phyloP scores from a whole-genome alignment of 257 asterid genomes.

The Eustoma russellianum region DNA sequence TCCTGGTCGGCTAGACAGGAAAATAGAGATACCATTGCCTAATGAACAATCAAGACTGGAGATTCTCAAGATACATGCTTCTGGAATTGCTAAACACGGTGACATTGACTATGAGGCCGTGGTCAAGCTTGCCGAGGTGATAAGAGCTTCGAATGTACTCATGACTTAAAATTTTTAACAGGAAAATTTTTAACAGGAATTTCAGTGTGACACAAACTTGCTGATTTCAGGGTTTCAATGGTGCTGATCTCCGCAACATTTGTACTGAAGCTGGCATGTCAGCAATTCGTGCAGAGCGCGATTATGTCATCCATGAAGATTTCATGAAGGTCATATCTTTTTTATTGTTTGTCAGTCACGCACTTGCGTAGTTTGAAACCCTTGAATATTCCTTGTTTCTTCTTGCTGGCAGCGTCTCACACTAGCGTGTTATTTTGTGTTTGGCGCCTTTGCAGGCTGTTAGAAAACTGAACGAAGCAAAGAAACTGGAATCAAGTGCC shows the following conservation, averaged over 20 bases:
- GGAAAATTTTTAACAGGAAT: neutral
- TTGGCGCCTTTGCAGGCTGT: conserved; percentile 48
- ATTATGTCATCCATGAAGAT: conserved; percentile 96
- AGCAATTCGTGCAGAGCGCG: conserved; percentile 94
- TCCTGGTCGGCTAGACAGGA: conserved; percentile 92
- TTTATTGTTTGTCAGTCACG: no score
- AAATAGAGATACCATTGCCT: conserved; percentile 92
- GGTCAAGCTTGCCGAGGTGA: conserved; percentile 93
- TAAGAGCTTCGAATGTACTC: neutral
- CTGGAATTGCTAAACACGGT: conserved; percentile 96
- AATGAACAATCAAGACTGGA: conserved; percentile 94
- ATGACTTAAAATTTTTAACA: neutral
- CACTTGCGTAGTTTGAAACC: no score
- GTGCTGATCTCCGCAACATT: conserved; percentile 90
- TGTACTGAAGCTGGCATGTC: conserved; percentile 98
- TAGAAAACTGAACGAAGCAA: conserved; percentile 81
- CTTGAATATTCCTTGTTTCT: no score
- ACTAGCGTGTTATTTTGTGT: neutral
- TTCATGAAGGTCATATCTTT: conserved; percentile 66
- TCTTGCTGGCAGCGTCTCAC: no score
- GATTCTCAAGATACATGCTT: conserved; percentile 84
- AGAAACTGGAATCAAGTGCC: conserved; percentile 89
- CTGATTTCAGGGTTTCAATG: conserved; percentile 68
- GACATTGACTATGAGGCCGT: conserved; percentile 96
- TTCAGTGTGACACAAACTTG: conserved; percentile 4